These are phyloP conservation scores for Rhodamnia argentea DNA, from an alignment of 345 rosid genomes.

Conservation along the genomic window DNA sequence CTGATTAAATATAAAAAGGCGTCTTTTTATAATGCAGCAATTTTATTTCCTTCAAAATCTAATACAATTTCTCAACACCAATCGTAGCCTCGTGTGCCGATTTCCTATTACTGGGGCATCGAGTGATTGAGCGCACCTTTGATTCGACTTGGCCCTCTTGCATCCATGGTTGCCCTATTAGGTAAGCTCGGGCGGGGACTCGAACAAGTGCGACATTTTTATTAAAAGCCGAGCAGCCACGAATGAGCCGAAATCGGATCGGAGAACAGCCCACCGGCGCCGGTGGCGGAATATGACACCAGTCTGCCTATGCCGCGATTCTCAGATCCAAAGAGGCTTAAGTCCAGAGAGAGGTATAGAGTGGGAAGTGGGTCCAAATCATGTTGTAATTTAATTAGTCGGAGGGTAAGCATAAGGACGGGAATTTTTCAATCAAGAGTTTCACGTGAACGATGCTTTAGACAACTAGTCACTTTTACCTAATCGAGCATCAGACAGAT, in stretches of 20 bases:
- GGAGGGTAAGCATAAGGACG: not conserved
- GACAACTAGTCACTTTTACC: not conserved
- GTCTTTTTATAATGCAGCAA: no score
- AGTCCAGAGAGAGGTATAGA: not conserved
- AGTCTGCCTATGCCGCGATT: no score
- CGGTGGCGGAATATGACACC: no score
- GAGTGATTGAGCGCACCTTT: no score
- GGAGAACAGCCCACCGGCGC: no score
- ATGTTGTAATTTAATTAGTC: not conserved
- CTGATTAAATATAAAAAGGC: no score
- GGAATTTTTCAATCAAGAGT: not conserved
- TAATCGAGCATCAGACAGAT: not conserved
- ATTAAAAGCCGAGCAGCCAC: not conserved
- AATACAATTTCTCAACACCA: no score
- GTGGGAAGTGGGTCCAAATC: not conserved
- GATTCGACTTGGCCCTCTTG: not conserved
- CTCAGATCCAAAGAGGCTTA: not conserved
- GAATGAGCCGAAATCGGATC: not conserved
- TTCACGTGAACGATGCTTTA: not conserved
- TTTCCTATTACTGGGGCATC: not conserved
- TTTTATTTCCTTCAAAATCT: no score
- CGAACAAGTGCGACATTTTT: no score
- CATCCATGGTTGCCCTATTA: not conserved
- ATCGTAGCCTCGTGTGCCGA: not conserved
- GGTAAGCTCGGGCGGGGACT: not conserved